These are phyloP conservation scores for Salix caprea DNA, from an alignment of 345 rosid genomes.

Conservation along the genomic window DNA sequence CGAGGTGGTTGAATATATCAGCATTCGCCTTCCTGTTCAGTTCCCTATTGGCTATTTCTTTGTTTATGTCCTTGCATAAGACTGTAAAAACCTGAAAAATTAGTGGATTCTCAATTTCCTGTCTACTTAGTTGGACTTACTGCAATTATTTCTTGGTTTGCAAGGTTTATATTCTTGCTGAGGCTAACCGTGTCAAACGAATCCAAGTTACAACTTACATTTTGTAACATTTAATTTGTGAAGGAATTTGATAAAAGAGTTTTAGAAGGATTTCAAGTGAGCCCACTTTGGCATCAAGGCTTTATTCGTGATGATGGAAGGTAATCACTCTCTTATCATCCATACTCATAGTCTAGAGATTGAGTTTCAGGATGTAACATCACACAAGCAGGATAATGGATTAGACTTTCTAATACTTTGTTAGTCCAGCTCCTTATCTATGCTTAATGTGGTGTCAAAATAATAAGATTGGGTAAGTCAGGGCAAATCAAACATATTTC, in stretches of 20 bases:
- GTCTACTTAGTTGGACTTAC: no score
- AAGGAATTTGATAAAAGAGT: conserved; percentile 77
- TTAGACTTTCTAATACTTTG: background rate
- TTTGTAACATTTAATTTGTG: conserved; percentile 10
- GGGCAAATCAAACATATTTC: background rate
- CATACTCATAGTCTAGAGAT: background rate
- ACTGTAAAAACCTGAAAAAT: no score
- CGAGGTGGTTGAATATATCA: no score
- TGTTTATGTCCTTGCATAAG: no score
- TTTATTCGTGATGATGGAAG: conserved; percentile 75
- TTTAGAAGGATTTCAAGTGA: conserved; percentile 85
- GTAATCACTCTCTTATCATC: conserved; percentile 22
- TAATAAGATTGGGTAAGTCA: background rate
- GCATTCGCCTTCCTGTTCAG: no score
- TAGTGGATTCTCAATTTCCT: no score
- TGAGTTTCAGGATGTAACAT: background rate
- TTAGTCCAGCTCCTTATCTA: background rate
- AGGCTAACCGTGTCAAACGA: background rate
- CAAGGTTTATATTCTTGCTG: no score
- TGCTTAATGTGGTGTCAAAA: background rate
- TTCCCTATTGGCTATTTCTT: no score
- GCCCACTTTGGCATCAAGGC: conserved; percentile 95
- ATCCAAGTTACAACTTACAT: background rate
- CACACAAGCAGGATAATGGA: background rate
- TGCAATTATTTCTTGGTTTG: no score